phyloP scores from a whole-genome alignment of 83 land plant genomes.

The Picea mariana region DNA sequence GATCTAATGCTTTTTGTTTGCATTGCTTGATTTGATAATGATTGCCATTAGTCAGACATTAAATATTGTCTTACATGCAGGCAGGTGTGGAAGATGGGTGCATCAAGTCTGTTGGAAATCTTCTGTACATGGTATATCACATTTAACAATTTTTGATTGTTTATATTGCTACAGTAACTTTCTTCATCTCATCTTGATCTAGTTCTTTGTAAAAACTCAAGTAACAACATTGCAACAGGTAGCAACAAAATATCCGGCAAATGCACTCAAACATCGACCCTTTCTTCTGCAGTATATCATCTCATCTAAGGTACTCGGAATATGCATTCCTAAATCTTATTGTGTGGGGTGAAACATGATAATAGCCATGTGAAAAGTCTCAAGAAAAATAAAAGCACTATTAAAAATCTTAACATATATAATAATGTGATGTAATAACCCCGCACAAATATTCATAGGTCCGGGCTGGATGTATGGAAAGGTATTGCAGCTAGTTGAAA shows the following conservation, averaged over 20 bases:
- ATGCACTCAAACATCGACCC: slow-evolving; percentile 88
- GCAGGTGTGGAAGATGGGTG: slow-evolving; percentile 62
- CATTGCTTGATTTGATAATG: neutral
- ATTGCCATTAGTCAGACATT: neutral
- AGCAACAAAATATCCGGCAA: slow-evolving; percentile 91
- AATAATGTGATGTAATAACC: neutral
- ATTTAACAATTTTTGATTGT: neutral
- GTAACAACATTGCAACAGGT: slow-evolving; percentile 46
- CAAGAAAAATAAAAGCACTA: neutral
- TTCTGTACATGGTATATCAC: slow-evolving; percentile 72
- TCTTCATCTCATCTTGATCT: neutral
- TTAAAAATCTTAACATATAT: neutral
- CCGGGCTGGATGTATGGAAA: neutral
- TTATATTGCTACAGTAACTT: neutral
- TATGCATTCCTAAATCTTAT: slow-evolving; percentile 1
- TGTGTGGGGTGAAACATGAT: neutral
- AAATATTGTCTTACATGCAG: slow-evolving; percentile 24
- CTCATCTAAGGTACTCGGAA: slow-evolving; percentile 44
- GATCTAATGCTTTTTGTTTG: neutral
- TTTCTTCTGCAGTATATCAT: slow-evolving; percentile 57
- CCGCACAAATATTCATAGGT: neutral
- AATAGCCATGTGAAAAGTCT: neutral
- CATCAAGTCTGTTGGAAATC: slow-evolving; percentile 66
- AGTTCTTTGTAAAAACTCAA: neutral
- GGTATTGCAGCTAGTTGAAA: neutral